These are phyloP conservation scores for Herpomyces periplanetae DNA, from an alignment of 2,329 filamentous ascomycete species.

Conservation along the genomic window DNA sequence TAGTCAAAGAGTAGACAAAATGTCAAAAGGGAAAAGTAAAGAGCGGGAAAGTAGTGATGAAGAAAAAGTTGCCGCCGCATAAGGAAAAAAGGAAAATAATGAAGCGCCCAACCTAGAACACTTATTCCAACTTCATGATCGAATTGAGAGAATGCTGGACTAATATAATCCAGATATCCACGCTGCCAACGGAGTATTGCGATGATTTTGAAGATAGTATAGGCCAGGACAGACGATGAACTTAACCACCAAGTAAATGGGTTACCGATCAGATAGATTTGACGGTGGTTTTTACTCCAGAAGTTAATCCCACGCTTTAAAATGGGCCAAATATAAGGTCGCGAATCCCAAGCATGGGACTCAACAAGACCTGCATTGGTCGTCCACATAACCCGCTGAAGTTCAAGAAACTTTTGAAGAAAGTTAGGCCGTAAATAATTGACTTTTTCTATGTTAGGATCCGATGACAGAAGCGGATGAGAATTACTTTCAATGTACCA, in stretches of 20 bases:
- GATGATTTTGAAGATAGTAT: slow-evolving; percentile 47
- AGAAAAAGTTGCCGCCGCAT: slow-evolving; percentile 95
- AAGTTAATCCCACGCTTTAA: slow-evolving; percentile 90
- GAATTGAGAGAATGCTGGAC: slow-evolving; percentile 61
- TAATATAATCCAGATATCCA: slow-evolving; percentile 47
- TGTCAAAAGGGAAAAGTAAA: slow-evolving; percentile 72
- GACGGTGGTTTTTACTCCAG: slow-evolving; percentile 72
- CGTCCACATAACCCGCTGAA: slow-evolving; percentile 94
- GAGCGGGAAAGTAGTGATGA: slow-evolving; percentile 86
- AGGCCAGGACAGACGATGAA: slow-evolving; percentile 32
- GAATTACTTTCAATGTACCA: slow-evolving; percentile 86
- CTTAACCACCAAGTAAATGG: slow-evolving; percentile 79
- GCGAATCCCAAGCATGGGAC: slow-evolving; percentile 89
- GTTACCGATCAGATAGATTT: slow-evolving; percentile 87
- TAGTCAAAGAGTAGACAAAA: slow-evolving; percentile 73
- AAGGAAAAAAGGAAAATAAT: slow-evolving; percentile 94
- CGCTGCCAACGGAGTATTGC: slow-evolving; percentile 77
- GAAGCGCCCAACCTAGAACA: slow-evolving; percentile 73
- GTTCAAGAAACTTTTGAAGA: slow-evolving; percentile 86
- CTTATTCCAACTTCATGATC: slow-evolving; percentile 80
- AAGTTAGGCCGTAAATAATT: slow-evolving; percentile 86
- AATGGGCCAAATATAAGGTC: slow-evolving; percentile 66
- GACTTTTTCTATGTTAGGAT: slow-evolving; percentile 65
- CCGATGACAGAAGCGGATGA: slow-evolving; percentile 30
- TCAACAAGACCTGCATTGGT: slow-evolving; percentile 88